These are phyloP conservation scores for Kalmanozyma brasiliensis DNA, from an alignment of 1,284 basidiomycete genomes.

Conservation along the genomic window DNA sequence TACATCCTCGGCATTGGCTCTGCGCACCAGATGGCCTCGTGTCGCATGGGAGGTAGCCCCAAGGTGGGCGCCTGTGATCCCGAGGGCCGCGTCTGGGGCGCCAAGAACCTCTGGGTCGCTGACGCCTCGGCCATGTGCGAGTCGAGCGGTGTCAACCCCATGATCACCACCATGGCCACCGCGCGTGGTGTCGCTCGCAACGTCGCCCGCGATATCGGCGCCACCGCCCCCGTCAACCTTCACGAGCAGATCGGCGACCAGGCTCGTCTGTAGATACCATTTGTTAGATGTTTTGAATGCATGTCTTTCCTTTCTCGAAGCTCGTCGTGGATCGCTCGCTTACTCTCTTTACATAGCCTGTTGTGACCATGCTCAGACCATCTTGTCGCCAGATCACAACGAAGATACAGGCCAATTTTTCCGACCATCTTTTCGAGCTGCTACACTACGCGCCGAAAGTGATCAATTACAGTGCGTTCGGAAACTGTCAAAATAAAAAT, in stretches of 20 bases:
- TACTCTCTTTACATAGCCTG: too few relatives aligned
- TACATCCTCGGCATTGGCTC: constrained; percentile 54
- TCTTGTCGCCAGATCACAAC: too few relatives aligned
- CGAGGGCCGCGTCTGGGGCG: constrained; percentile 69
- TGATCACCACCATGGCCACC: constrained; percentile 69
- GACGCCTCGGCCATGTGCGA: constrained; percentile 70
- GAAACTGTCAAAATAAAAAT: too few relatives aligned
- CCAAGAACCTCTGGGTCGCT: constrained; percentile 69
- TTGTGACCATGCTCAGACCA: too few relatives aligned
- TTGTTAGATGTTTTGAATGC: background rate
- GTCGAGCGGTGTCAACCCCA: constrained; percentile 70
- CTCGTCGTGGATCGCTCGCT: too few relatives aligned
- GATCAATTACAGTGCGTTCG: too few relatives aligned
- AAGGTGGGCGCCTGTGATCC: constrained; percentile 68
- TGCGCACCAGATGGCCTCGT: constrained; percentile 70
- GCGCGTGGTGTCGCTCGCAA: constrained; percentile 62
- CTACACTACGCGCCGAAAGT: too few relatives aligned
- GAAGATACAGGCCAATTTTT: too few relatives aligned
- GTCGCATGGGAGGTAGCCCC: constrained; percentile 68
- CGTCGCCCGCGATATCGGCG: constrained; percentile 64
- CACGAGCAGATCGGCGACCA: constrained; percentile 18
- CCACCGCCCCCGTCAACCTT: constrained; percentile 26
- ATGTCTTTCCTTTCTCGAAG: background rate
- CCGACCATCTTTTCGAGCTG: too few relatives aligned
- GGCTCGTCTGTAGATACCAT: constrained; percentile 27